These are phyloP conservation scores for Nakaseomyces delphensis DNA, from an alignment of 1,139 yeast genomes.

Conservation along the genomic window DNA sequence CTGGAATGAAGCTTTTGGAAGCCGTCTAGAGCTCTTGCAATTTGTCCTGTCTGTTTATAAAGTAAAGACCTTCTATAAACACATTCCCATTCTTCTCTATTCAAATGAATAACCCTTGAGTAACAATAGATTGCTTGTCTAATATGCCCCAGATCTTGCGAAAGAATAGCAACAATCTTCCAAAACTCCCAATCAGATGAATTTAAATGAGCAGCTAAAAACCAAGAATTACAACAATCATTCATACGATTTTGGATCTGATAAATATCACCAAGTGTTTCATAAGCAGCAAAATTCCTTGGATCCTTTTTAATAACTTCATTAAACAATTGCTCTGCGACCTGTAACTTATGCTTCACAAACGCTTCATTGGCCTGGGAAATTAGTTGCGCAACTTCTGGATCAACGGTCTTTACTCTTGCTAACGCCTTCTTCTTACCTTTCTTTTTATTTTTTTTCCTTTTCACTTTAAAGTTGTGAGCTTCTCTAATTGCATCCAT, in stretches of 20 bases:
- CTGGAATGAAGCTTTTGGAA: slow-evolving; percentile 53
- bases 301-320: slow-evolving; percentile 76
- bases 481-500: slow-evolving; percentile 58
- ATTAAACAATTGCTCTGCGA: slow-evolving; percentile 56
- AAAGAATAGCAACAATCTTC: slow-evolving; percentile 73
- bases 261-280: slow-evolving; percentile 77
- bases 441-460: slow-evolving; percentile 36
- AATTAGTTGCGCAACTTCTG: slow-evolving; percentile 56
- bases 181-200: slow-evolving; percentile 74
- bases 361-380: slow-evolving; percentile 76
- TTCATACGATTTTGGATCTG: slow-evolving; percentile 56
- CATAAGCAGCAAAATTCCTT: slow-evolving; percentile 73
- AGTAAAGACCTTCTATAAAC: slow-evolving; percentile 56
- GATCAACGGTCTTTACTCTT: slow-evolving; percentile 46
- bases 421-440: slow-evolving; percentile 18
- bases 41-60: slow-evolving; percentile 55
- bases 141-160: slow-evolving; percentile 59
- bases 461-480: slow-evolving; percentile 47
- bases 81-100: slow-evolving; percentile 45
- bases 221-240: slow-evolving; percentile 74
- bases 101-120: slow-evolving; percentile 58
- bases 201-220: slow-evolving; percentile 74
- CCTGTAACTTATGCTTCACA: slow-evolving; percentile 54
- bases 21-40: slow-evolving; percentile 67
- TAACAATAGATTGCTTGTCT: slow-evolving; percentile 83